Base-by-base conservation (phyloP, 2,329 filamentous ascomycete genomes). In the Claviceps sp. region DNA sequence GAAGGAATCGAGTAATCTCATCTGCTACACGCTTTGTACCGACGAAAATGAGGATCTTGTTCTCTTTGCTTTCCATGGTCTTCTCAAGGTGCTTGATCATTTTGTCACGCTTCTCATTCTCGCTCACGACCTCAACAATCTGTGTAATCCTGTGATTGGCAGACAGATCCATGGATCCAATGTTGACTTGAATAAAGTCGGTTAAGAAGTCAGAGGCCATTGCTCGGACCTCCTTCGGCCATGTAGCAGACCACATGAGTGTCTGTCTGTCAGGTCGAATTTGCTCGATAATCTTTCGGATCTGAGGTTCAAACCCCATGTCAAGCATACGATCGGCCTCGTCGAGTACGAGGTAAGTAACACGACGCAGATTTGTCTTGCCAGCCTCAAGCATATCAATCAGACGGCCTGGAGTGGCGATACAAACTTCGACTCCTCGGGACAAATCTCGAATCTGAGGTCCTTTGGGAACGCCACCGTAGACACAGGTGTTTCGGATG, bases 281-380 rank as follows among this genome's bases (percentile, higher is more conserved):
- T 74, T 98, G 93, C 57, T 86, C 80, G 61, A 98, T 90, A 60
- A 98, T 97, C 77, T 97, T 97, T 76, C 93, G 89, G 64, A 98
- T 97, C 71, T 97, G 93, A 60, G 93, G 93, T 75, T 98, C 93
- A 73, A 98, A 97, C 82, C 93, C 93, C 93, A 98, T 98, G 75
- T 98, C 93, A 68, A 98, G 79, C 93, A 98, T 98, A 66, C 93
- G 91, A 74, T 98, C 93, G 68, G 93, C 93, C 76, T 98, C 93
- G 64, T 98, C 93, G 58, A 98, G 89, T 60, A 97, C 93, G 53
- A 98, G 78, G 74, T 98, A 98, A 52, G 93, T 98, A 56, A 97
- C 90, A 69, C 93, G 89, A 60, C 91, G 91, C 57, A 98, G 82
- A 75, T 98, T 97, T 63, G 93, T 98, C 78, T 94, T 95, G 70